Evolutionary conservation across 2,329 filamentous ascomycete species (phyloP).

Genomic region (Fusarium buharicum): DNA sequence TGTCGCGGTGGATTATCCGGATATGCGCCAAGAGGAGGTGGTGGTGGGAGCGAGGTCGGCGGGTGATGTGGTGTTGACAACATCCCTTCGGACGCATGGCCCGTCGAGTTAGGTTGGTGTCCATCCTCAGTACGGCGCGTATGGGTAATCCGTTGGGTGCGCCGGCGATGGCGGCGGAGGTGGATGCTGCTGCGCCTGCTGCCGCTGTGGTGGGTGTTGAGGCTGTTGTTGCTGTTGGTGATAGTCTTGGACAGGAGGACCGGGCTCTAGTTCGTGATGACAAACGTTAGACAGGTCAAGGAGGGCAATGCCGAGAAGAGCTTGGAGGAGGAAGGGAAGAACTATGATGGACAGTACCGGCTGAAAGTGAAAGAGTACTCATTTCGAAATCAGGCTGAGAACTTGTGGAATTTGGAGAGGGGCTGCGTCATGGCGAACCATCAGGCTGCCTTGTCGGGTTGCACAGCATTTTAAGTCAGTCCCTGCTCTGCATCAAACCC

Average conservation of each 20-base stretch:
- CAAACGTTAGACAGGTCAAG: conserved; percentile 53
- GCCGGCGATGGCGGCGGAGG: conserved; percentile 55
- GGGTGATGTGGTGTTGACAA: conserved; percentile 45
- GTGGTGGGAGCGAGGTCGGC: too few species aligned
- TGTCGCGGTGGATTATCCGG: conserved; percentile 61
- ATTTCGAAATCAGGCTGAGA: too few species aligned
- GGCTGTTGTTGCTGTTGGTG: conserved; percentile 50
- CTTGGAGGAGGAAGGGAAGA: too few species aligned
- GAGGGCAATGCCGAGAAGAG: conserved; percentile 55
- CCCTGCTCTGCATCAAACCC: too few species aligned
- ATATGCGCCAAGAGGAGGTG: conserved; percentile 52
- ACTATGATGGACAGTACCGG: too few species aligned
- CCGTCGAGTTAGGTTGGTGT: conserved; percentile 64
- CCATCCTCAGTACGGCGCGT: conserved; percentile 61
- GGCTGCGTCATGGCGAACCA: too few species aligned
- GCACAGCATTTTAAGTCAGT: too few species aligned
- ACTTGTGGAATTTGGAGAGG: too few species aligned
- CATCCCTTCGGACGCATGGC: conserved; percentile 53
- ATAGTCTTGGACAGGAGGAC: conserved; percentile 65
- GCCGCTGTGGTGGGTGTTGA: too few species aligned
- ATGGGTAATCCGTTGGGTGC: conserved; percentile 52
- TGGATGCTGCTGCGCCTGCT: conserved; percentile 39
- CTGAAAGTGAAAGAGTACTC: too few species aligned
- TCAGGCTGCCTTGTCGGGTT: too few species aligned
- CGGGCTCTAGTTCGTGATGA: conserved; percentile 66